Conservation (phyloP, 306 rosid genomes). For the Cercis canadensis region DNA sequence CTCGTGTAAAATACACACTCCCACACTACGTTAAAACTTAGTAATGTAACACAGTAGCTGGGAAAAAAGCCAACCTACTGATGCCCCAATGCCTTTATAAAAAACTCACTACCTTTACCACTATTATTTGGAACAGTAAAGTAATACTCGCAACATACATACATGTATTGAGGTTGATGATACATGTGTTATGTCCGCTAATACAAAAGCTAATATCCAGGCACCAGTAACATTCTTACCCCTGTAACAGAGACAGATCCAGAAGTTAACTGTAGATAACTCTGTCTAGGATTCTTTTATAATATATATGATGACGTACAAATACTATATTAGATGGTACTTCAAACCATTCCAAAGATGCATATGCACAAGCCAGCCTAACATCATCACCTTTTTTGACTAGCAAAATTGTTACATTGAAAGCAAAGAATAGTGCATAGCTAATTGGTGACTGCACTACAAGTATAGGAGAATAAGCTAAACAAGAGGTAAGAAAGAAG, state of each 20-base stretch:
- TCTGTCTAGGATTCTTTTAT: not conserved
- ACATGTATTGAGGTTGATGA: slow-evolving; percentile 18
- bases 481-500: slow-evolving; percentile 14
- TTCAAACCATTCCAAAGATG: slow-evolving; percentile 1
- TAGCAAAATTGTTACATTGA: not conserved
- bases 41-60: not conserved
- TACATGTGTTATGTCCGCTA: not conserved
- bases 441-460: not conserved
- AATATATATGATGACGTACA: not conserved
- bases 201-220: slow-evolving; percentile 10
- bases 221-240: slow-evolving; percentile 12
- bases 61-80: not conserved
- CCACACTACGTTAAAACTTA: not conserved
- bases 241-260: not conserved
- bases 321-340: not conserved
- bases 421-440: not conserved
- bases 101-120: not conserved
- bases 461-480: slow-evolving; percentile 3
- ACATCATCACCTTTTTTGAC: not conserved
- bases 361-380: not conserved
- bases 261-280: not conserved
- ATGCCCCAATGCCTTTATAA: not conserved
- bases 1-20: no score
- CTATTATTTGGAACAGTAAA: slow-evolving; percentile 6
- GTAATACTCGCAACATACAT: not conserved